These are phyloP conservation scores for Calonectria naviculata DNA, from an alignment of 2,329 filamentous ascomycete genomes.

Conservation along the genomic window DNA sequence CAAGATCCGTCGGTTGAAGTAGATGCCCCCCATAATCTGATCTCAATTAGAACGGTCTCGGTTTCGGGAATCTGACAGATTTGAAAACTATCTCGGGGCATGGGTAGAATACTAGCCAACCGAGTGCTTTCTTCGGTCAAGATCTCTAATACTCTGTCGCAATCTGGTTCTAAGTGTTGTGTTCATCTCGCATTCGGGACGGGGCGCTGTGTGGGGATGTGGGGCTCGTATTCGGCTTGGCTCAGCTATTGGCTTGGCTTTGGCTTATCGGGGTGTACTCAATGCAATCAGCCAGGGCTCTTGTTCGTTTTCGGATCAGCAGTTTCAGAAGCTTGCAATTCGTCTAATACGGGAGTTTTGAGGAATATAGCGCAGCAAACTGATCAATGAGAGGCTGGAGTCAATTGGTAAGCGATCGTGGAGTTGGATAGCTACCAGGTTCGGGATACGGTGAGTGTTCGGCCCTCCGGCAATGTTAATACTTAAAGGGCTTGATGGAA, in stretches of 20 bases:
- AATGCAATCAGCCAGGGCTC: background rate
- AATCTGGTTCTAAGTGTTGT: background rate
- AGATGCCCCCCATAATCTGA: background rate
- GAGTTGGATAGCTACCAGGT: background rate
- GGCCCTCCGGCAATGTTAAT: background rate
- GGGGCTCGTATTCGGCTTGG: constrained; percentile 25
- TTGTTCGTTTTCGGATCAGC: constrained; percentile 29
- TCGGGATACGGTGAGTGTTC: background rate
- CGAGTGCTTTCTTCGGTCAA: background rate
- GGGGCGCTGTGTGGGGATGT: background rate
- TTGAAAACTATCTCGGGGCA: background rate
- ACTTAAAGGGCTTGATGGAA: background rate
- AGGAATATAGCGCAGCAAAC: background rate
- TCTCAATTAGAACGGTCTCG: background rate
- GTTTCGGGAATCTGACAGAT: background rate
- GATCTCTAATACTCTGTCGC: background rate
- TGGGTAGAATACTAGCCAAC: background rate
- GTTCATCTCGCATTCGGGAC: constrained; percentile 24
- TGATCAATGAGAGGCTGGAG: constrained; percentile 1
- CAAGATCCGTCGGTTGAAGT: background rate
- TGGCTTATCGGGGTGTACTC: background rate
- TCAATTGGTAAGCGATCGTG: background rate
- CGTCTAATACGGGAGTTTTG: background rate
- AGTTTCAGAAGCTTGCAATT: background rate
- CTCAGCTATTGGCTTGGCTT: background rate